Base-by-base conservation (phyloP, 2,329 filamentous ascomycete genomes). In the Furcasterigmium furcatum region DNA sequence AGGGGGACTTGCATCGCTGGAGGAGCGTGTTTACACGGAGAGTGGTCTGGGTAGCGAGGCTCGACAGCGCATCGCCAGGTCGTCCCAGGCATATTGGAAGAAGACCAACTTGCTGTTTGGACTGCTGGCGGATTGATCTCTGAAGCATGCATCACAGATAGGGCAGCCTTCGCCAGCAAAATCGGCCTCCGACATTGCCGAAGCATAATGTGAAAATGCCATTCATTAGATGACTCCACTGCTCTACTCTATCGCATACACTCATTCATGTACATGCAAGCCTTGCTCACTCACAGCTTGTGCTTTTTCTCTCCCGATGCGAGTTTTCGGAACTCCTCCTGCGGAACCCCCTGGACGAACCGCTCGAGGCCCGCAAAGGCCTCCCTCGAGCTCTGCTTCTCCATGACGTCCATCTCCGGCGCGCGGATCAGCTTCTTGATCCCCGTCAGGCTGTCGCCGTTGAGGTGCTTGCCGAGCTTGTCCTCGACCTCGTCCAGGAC, bases 241-340 rank as follows among this genome's bases (percentile, higher is more conserved):
- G n/a, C n/a, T n/a, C n/a, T n/a, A n/a, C n/a, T n/a, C n/a, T 27
- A 25, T 27, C 39, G 19, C 13, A 13, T 32, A 46, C 38, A 40
- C 24, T 27, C 24, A 12, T 27, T 27, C 24, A 43, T 46, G 46
- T 46, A 46, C 43, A 41, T 36, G 24, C 38, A 30, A 20, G 25
- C 40, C 9, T 20, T 20, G 19, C 38, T 12, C 7, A 41, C 47
- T 52, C 73, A 96, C 64, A 97, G 70, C 73, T 97, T 97, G 71
- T 99, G 94, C 63, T 85, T 89, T 81, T 96, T 97, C 76, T 94
- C 82, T 12, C 92, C 91, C 51, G 76, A 82, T 2, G 90, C 90
- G 61, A 97, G 72, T 75, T 88, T 91, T 58, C 77, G 71, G 62
- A 97, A 97, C 73, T 97, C 89, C 64, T 86, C 79, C 73, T 96